Evolutionary conservation across 2,329 filamentous ascomycete species (phyloP).

Genomic region (Westerdykella aurantiaca): DNA sequence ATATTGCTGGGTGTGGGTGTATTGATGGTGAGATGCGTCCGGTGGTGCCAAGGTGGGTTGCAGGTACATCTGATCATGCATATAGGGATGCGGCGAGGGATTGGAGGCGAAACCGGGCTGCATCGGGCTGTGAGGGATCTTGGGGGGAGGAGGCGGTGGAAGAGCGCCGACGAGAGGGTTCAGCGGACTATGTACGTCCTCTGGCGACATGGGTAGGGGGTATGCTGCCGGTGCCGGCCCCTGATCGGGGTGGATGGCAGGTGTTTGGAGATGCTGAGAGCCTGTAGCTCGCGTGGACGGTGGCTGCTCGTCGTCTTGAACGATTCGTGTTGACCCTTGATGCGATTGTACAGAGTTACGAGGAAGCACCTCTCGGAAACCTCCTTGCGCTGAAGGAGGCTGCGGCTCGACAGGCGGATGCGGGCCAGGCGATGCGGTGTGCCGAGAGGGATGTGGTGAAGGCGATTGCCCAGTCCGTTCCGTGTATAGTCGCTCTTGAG

Average conservation of each 20-base stretch:
- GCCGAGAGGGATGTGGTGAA: conserved; percentile 22
- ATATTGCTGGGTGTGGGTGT: background rate
- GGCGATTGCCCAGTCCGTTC: conserved; percentile 27
- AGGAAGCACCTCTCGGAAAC: conserved; percentile 33
- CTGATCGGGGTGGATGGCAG: conserved; percentile 17
- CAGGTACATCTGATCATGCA: background rate
- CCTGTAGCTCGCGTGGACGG: conserved; percentile 5
- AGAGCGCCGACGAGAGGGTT: conserved; percentile 16
- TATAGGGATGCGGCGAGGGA: conserved; percentile 3
- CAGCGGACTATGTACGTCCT: conserved; percentile 15
- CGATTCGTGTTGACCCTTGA: conserved; percentile 1
- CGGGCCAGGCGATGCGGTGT: conserved; percentile 19
- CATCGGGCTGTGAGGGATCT: conserved; percentile 21
- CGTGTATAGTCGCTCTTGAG: conserved; percentile 28
- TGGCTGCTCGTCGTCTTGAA: conserved; percentile 7
- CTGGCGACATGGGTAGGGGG: conserved; percentile 23
- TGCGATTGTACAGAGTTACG: conserved; percentile 26
- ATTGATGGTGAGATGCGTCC: background rate
- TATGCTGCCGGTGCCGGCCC: conserved; percentile 17
- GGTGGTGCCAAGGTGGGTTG: no score
- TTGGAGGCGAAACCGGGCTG: conserved; percentile 6
- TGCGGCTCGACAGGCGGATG: conserved; percentile 4
- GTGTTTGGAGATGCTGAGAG: conserved; percentile 18
- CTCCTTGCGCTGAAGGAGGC: conserved; percentile 14
- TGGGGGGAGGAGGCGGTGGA: conserved; percentile 17